Evolutionary conservation across 306 rosid genomes (phyloP), one percentile per base, ranked within the genome.

Genomic region (Glycine latifolia): DNA sequence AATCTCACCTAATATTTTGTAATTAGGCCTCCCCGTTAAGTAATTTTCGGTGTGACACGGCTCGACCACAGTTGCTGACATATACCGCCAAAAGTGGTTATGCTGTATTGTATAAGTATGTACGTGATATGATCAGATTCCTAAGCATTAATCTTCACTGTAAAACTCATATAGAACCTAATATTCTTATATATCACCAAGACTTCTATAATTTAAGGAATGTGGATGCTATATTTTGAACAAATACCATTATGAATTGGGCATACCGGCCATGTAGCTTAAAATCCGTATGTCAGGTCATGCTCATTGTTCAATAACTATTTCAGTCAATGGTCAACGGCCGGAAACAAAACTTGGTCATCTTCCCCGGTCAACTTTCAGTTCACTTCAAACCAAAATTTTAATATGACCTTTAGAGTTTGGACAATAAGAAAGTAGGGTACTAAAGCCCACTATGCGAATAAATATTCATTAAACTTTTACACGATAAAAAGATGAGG

Each of bases 241-340:
- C 39, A n/a, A 46, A 46, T 46, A 35, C 15, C 49, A 46, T 0
- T 15, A 9, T 15, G 39, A 33, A 10, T 55, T 55, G 52, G 54
- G 35, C 35, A 10, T 8, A 26, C 31, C 31, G 31, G 66, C 26
- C 15, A 26, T 7, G 15, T 46, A 15, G 54, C 61, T 44, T 56
- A 33, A n/a, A 52, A 43, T 16, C 50, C 46, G 15, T 37, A 43
- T 54, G 44, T n/a, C 41, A 37, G 41, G 11, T 46, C 41, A 9
- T 43, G 67, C 50, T 37, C 14, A 37, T 3, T 39, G 7, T 1
- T 39, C 44, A 2, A 58, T 68, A 17, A 43, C 68, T 79, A 47
- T 75, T 53, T 63, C 43, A 82, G 84, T 82, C 91, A 86, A 84
- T 48, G 81, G 73, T 79, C 81, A 81, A 85, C 81, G 73, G 16